A percentile compares a stretch with the other conserved stretches of the same genome.
Conservation (phyloP, 2,329 filamentous ascomycete genomes). For the Diaporthe ampelina region DNA sequence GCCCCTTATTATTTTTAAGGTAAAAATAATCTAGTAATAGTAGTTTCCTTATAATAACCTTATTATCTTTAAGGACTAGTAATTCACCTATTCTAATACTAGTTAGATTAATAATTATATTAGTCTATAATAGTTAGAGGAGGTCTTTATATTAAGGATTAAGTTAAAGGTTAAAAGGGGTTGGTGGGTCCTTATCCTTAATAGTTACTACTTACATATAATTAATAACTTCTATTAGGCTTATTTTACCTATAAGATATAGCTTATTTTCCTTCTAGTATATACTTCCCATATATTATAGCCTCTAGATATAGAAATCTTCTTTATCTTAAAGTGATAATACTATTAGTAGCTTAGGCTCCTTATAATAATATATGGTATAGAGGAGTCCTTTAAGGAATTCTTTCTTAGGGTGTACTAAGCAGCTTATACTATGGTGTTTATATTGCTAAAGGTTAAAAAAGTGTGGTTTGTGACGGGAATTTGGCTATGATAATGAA, state of each 20-base stretch:
- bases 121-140: not conserved
- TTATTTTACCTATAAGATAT: not conserved
- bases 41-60: not conserved
- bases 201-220: not conserved
- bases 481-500: too few relatives aligned
- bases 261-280: not conserved
- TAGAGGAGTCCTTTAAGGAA: not conserved
- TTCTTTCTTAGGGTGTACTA: not conserved
- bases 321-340: not conserved
- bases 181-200: not conserved
- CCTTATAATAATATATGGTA: not conserved
- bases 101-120: not conserved
- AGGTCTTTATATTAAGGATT: not conserved
- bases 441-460: not conserved
- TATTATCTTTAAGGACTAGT: not conserved
- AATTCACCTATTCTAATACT: not conserved
- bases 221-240: not conserved
- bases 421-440: not conserved
- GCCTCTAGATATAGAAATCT: not conserved
- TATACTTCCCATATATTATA: not conserved
- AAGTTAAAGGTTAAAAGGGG: not conserved
- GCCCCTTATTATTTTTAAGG: too few relatives aligned
- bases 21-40: not conserved
- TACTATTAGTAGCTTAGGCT: not conserved
- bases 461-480: not conserved